phyloP scores from a whole-genome alignment of 257 asterid species.

The Ballota nigra region DNA sequence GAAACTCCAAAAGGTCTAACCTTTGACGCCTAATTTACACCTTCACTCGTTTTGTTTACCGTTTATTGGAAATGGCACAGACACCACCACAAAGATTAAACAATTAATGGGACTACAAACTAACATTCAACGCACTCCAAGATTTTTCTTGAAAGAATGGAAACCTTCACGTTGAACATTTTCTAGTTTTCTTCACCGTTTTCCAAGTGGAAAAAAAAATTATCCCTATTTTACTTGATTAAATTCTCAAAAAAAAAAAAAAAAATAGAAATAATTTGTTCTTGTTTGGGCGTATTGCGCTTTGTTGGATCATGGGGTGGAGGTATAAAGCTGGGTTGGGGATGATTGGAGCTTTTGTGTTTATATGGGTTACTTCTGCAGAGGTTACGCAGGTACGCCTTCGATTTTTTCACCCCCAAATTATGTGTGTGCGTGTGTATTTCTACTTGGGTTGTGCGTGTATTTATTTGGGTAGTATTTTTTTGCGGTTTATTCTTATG shows the following conservation, averaged over 20 bases:
- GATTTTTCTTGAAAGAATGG: neutral
- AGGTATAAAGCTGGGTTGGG: constrained; percentile 67
- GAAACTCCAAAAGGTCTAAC: neutral
- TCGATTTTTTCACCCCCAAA: neutral
- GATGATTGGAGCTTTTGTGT: constrained; percentile 70
- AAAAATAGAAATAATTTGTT: neutral
- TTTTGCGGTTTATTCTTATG: neutral
- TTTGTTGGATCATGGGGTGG: constrained; percentile 55
- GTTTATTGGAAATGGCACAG: constrained; percentile 10
- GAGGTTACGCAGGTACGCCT: constrained; percentile 82
- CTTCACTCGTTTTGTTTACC: neutral
- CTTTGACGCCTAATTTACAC: neutral
- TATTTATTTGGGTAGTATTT: neutral
- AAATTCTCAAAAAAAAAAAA: neutral
- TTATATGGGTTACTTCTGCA: constrained; percentile 85
- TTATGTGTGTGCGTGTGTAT: neutral
- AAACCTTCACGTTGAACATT: constrained; percentile 4
- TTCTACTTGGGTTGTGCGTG: neutral
- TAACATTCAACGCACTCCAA: constrained; percentile 25
- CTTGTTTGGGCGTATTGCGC: neutral
- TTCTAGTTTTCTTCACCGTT: neutral
- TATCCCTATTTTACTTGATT: neutral
- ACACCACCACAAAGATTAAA: neutral
- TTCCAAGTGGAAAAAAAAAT: neutral
- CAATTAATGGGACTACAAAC: constrained; percentile 14